Evolutionary conservation across 371 early-diverging fungal genomes (phyloP), one percentile per base, ranked within the genome.

Genomic region (Zopfochytrium polystomum): DNA sequence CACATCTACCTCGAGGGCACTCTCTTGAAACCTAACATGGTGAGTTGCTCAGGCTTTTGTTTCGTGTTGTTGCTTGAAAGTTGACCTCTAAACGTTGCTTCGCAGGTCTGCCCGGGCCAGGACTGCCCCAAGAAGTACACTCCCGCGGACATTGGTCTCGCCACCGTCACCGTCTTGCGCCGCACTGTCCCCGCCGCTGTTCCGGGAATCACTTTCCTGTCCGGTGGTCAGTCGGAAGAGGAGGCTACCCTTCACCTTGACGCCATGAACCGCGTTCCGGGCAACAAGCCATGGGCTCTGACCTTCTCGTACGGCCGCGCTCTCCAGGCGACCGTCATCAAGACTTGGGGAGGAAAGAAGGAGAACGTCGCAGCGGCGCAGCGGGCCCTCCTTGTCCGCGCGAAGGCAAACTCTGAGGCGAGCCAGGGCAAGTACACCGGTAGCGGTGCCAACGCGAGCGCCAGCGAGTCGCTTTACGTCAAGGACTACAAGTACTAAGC

Each of bases 281-380:
- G 49, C 31, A 35, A 63, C 20, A 71, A 65, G 49, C 83, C 85
- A 22, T 85, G 85, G 84, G 62, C 70, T 11, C 68, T 87, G 33
- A 84, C 85, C 33, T 87, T 85, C 77, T 83, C 83, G 53, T 87
- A 83, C 70, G 86, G 84, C 33, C 74, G 87, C 58, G 86, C 86
- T n/a, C 69, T 87, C 27, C 84, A 85, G 66, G 80, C 81, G 30
- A 72, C 76, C 23, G 81, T 78, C 35, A 51, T 85, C 60, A 74
- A 81, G 68, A 61, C 63, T 47, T 87, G 87, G 87, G 66, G 47
- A 13, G 86, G 86, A 35, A 70, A 79, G 60, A 62, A 67, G 31
- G 77, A 70, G 57, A 85, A 85, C 68, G 71, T 80, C 23, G 62
- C 71, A 42, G 75, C 78, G 30, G 87, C 87, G 20, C 84, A 85